These are phyloP conservation scores for Jaminaea rosea DNA, from an alignment of 1,284 basidiomycete genomes.

Conservation along the genomic window DNA sequence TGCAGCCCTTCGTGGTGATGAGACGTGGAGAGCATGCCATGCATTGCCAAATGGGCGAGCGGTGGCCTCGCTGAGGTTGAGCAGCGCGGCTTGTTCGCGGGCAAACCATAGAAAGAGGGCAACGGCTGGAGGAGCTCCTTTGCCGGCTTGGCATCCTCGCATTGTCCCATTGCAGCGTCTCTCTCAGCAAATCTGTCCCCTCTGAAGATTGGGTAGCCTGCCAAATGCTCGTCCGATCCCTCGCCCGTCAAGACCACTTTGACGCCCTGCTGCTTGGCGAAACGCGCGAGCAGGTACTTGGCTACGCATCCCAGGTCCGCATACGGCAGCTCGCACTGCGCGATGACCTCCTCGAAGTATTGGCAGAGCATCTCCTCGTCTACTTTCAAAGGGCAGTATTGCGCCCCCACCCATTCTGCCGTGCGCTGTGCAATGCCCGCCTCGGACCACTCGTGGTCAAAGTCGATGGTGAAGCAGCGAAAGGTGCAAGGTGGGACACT, in stretches of 20 bases:
- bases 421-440: not conserved
- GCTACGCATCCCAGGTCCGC: not conserved
- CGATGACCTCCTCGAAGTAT: not conserved
- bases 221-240: not conserved
- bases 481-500: not conserved
- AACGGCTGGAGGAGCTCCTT: not conserved
- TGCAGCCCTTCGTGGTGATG: not conserved
- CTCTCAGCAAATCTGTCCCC: not conserved
- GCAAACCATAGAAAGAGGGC: not conserved
- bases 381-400: not conserved
- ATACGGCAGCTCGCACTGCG: not conserved
- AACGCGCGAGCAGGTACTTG: not conserved
- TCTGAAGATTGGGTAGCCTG: not conserved
- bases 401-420: not conserved
- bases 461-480: not conserved
- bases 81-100: too few species aligned
- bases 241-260: not conserved
- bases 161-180: not conserved
- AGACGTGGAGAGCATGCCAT: not conserved
- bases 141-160: not conserved
- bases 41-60: not conserved
- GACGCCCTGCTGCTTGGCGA: not conserved
- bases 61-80: too few species aligned
- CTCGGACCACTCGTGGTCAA: not conserved
- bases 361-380: not conserved